phyloP scores from a whole-genome alignment of 352 stramenopile genomes.

The Phytopythium aichiense region DNA sequence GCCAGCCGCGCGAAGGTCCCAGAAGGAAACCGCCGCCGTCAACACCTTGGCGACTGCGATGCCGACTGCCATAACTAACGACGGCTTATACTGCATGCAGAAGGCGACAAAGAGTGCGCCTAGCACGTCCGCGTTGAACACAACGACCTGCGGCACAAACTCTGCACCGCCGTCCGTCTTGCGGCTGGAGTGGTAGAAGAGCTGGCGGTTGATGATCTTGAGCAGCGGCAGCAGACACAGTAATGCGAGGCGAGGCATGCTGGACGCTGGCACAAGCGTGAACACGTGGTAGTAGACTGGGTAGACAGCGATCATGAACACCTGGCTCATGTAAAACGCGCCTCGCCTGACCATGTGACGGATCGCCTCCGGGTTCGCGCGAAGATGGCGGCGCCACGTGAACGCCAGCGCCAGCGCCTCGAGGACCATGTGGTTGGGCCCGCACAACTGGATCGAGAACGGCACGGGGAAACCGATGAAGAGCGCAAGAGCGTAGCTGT shows the following conservation, averaged over 20 bases:
- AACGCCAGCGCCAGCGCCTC: background rate
- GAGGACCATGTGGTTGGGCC: background rate
- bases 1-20: slow-evolving; percentile 1
- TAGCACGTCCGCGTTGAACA: slow-evolving; percentile 29
- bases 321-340: slow-evolving; percentile 14
- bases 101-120: slow-evolving; percentile 26
- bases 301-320: slow-evolving; percentile 15
- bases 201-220: slow-evolving; percentile 10
- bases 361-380: background rate
- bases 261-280: slow-evolving; percentile 10
- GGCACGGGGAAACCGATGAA: slow-evolving; percentile 25
- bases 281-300: slow-evolving; percentile 19
- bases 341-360: background rate
- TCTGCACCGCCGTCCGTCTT: slow-evolving; percentile 10
- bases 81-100: slow-evolving; percentile 25
- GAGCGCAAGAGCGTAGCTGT: background rate
- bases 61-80: slow-evolving; percentile 8
- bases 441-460: slow-evolving; percentile 14
- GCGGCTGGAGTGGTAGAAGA: slow-evolving; percentile 15
- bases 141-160: slow-evolving; percentile 17
- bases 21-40: slow-evolving; percentile 11
- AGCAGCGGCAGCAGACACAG: slow-evolving; percentile 11
- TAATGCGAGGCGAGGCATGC: slow-evolving; percentile 9
- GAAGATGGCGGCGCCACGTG: background rate
- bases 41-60: slow-evolving; percentile 21